Evolutionary conservation across 768 basidiomycete genomes (phyloP), one percentile per base, ranked within the genome.

Genomic region (Phlebiopsis gigantea): DNA sequence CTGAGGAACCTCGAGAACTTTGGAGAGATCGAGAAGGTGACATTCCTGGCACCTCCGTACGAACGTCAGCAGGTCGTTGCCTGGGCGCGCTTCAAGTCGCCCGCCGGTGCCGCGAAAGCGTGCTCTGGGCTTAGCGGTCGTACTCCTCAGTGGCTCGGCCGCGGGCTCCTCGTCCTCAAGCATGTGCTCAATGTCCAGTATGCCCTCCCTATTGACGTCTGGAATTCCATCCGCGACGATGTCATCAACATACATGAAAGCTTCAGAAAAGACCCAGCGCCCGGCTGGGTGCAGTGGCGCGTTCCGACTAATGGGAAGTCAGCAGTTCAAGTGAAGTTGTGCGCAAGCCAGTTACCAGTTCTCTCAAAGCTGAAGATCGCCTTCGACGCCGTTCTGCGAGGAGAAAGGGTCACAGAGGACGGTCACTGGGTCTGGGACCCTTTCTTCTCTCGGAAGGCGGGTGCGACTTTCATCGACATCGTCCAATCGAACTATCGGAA

Each of bases 401-500:
- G 89, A 0, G 85, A 90, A 60, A 70, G 77, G 2, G 66, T 88
- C 30, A 74, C 69, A 25, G 62, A 78, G 17, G 75, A 81, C 45
- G 80, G 77, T 26, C 77, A 78, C 41, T 69, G 75, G 1, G 70
- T 79, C 7, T 92, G 88, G 88, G 84, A 90, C 57, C 71, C 75
- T 3, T 90, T 81, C 68, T 85, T 92, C 58, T 64, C 65, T 21
- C 60, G 72, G 4, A 56, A 61, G 0, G 68, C 68, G 5, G 87
- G 87, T 0, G 41, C 46, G 0, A 21, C 14, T 0, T 89, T 78
- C 65, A 52, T 91, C 46, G 61, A 70, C 0, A 65, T 72, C 0
- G 54, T 90, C 10, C 73, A 81, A 54, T 58, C 55, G 1, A 56
- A 60, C 9, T 63, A 77, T 46, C 67, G 71, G 0, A 73, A 69